phyloP scores from a whole-genome alignment of 2,329 filamentous ascomycete genomes.

The Amesomyces nigricolor region DNA sequence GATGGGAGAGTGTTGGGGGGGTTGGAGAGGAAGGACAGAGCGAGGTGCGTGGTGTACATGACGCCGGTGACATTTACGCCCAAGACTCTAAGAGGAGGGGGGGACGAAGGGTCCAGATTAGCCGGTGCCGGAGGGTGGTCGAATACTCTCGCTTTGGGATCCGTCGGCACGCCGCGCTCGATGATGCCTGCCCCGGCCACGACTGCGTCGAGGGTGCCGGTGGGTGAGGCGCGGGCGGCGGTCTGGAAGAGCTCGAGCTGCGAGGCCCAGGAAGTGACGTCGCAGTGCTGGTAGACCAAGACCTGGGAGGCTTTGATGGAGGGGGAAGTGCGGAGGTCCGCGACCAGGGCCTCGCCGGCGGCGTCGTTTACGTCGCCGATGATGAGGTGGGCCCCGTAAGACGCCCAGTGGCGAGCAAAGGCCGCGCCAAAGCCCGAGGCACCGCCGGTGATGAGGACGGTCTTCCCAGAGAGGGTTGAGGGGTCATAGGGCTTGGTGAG shows the following conservation, averaged over 20 bases:
- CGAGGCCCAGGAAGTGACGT: slow-evolving; percentile 60
- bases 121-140: slow-evolving; percentile 36
- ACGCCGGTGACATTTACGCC: slow-evolving; percentile 61
- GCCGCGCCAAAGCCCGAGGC: slow-evolving; percentile 55
- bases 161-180: slow-evolving; percentile 29
- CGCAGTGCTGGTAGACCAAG: slow-evolving; percentile 50
- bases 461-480: slow-evolving; percentile 46
- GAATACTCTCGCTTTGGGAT: slow-evolving; percentile 33
- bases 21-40: slow-evolving; percentile 50
- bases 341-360: slow-evolving; percentile 50
- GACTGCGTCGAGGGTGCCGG: slow-evolving; percentile 54
- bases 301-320: slow-evolving; percentile 38
- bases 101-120: slow-evolving; percentile 35
- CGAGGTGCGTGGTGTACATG: slow-evolving; percentile 60
- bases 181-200: slow-evolving; percentile 63
- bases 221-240: slow-evolving; percentile 48
- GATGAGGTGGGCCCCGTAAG: slow-evolving; percentile 53
- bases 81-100: slow-evolving; percentile 48
- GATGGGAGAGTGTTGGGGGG: slow-evolving; percentile 33
- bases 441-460: slow-evolving; percentile 59
- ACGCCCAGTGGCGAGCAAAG: slow-evolving; percentile 50
- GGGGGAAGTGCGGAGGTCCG: slow-evolving; percentile 41
- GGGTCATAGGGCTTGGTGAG: slow-evolving; percentile 40
- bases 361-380: slow-evolving; percentile 57
- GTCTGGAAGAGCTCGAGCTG: slow-evolving; percentile 59